These are phyloP conservation scores for Cornus suecica DNA, from an alignment of 148 eudicot genomes.

Conservation along the genomic window DNA sequence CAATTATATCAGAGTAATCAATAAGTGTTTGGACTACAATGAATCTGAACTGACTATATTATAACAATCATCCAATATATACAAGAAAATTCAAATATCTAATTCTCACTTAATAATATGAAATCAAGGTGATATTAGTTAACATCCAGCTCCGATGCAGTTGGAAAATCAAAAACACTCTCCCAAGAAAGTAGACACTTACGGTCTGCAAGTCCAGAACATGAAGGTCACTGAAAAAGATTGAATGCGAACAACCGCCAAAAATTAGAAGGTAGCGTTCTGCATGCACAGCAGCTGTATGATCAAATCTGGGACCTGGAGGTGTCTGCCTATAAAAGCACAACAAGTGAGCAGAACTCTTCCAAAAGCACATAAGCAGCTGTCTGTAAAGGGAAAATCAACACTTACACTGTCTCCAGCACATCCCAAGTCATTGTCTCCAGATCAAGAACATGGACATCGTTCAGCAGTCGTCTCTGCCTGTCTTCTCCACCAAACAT, in stretches of 20 bases:
- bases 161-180: background rate
- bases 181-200: conserved; percentile 25
- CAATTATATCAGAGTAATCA: no score
- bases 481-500: conserved; percentile 95
- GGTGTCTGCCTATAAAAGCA: conserved; percentile 78
- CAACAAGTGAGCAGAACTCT: conserved; percentile 28
- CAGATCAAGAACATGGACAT: conserved; percentile 70
- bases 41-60: no score
- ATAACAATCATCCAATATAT: no score
- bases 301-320: conserved; percentile 97
- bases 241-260: conserved; percentile 97
- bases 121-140: background rate
- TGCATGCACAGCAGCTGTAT: conserved; percentile 74
- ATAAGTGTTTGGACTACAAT: no score
- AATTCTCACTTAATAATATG: background rate
- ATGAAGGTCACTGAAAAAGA: conserved; percentile 77
- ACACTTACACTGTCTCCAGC: conserved; percentile 67
- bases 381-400: conserved; percentile 2
- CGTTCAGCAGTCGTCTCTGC: conserved; percentile 62
- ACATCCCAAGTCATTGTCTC: conserved; percentile 77
- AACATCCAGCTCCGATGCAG: background rate
- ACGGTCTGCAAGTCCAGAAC: conserved; percentile 91
- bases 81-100: no score
- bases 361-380: conserved; percentile 8
- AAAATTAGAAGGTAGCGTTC: conserved; percentile 79